Conservation (phyloP, 2,329 filamentous ascomycete genomes). For the Xylariaceae sp. region DNA sequence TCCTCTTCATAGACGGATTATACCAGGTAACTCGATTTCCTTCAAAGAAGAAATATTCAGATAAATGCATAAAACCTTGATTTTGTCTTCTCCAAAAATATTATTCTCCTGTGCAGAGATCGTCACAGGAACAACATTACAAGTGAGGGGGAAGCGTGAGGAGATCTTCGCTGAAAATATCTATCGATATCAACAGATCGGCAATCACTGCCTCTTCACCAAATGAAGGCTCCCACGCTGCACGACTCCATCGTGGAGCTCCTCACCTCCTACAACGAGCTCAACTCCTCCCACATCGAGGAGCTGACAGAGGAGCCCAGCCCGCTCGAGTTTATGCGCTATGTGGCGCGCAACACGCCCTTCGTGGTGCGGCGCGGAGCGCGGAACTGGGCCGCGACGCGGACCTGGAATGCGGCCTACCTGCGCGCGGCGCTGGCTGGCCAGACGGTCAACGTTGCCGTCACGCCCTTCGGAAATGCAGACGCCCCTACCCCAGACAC, state of each 20-base stretch:
- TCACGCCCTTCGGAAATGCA: conserved; percentile 65
- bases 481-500: conserved; percentile 46
- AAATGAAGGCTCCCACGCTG: conserved; percentile 15
- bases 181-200: not conserved
- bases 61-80: no score
- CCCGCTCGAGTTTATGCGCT: conserved; percentile 74
- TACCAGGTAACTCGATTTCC: no score
- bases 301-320: conserved; percentile 61
- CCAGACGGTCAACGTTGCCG: conserved; percentile 64
- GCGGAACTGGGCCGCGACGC: conserved; percentile 55
- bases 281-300: conserved; percentile 58
- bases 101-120: not conserved
- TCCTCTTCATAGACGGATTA: no score
- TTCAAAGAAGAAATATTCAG: no score
- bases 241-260: conserved; percentile 48
- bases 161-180: no score
- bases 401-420: conserved; percentile 57
- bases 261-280: conserved; percentile 65
- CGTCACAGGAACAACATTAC: no score
- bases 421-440: conserved; percentile 51
- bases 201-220: not conserved
- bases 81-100: not conserved
- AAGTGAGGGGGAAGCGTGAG: no score
- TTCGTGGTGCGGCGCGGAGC: conserved; percentile 66
- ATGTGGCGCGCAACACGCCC: conserved; percentile 66